Percentiles rank a stretch among this genome's conserved stretches.
Evolutionary conservation across 2,329 filamentous ascomycete genomes (phyloP).

Genomic region (Talaromyces sp.): DNA sequence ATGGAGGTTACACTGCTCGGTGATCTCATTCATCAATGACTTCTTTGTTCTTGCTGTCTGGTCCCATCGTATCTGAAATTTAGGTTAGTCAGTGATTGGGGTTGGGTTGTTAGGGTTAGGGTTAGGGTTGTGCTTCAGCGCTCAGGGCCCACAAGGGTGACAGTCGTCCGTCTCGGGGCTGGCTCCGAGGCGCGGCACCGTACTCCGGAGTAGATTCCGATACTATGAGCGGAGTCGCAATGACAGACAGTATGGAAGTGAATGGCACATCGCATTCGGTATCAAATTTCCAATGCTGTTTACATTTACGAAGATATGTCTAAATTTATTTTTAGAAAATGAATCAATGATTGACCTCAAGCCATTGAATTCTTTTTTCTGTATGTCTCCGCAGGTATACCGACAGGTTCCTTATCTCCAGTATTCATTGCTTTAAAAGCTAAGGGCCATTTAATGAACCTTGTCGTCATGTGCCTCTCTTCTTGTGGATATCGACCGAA

Average conservation of each 20-base stretch:
- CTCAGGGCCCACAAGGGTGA: not conserved
- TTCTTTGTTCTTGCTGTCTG: not conserved
- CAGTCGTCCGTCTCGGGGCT: not conserved
- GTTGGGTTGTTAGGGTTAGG: not conserved
- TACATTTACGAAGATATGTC: not conserved
- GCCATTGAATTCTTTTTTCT: not conserved
- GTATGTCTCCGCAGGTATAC: not conserved
- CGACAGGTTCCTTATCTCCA: not conserved
- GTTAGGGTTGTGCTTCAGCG: not conserved
- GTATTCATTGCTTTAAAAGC: not conserved
- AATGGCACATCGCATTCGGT: not conserved
- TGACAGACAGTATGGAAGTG: not conserved
- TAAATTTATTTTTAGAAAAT: not conserved
- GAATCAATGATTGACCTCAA: not conserved
- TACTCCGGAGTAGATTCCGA: not conserved
- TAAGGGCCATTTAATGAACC: not conserved
- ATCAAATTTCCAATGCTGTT: not conserved
- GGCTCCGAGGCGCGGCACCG: not conserved
- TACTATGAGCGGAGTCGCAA: not conserved
- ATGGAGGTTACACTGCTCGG: conserved; percentile 62
- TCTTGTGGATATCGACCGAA: not conserved
- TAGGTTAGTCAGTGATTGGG: not conserved
- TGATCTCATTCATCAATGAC: conserved; percentile 20
- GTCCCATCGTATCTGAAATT: not conserved
- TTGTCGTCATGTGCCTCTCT: not conserved